Conservation (phyloP, 169 alveolate genomes). For the Theileria annulata region DNA sequence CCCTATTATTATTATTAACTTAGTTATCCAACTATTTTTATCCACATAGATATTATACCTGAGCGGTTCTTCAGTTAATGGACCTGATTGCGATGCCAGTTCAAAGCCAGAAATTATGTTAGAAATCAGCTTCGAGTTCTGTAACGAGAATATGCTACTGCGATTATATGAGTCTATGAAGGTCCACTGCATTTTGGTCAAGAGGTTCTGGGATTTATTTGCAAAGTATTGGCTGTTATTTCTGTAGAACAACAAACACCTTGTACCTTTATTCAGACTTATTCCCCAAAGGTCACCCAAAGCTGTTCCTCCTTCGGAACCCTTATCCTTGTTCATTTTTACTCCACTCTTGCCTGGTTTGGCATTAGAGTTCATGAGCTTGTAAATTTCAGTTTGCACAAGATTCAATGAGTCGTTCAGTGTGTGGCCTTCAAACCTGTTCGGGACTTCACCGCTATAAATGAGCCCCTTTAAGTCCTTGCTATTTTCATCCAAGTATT, state of each 20-base stretch:
- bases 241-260: conserved; percentile 58
- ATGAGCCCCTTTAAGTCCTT: conserved; percentile 60
- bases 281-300: conserved; percentile 67
- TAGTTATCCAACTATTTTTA: background rate
- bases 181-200: conserved; percentile 48
- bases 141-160: conserved; percentile 25
- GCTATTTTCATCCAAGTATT: conserved; percentile 59
- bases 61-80: conserved; percentile 93
- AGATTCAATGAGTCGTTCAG: conserved; percentile 33
- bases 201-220: conserved; percentile 15
- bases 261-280: conserved; percentile 50
- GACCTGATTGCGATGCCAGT: conserved; percentile 92
- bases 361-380: conserved; percentile 8
- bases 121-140: conserved; percentile 41
- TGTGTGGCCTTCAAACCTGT: background rate
- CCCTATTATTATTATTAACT: conserved; percentile 14
- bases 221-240: conserved; percentile 9
- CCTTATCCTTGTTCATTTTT: background rate
- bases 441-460: conserved; percentile 57
- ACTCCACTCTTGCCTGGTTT: conserved; percentile 11
- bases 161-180: conserved; percentile 50
- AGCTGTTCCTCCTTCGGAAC: conserved; percentile 3
- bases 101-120: conserved; percentile 88
- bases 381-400: conserved; percentile 40
- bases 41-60: conserved; percentile 77